Base-by-base conservation (phyloP, 1,139 yeast species). In the Kazachstania sp. region DNA sequence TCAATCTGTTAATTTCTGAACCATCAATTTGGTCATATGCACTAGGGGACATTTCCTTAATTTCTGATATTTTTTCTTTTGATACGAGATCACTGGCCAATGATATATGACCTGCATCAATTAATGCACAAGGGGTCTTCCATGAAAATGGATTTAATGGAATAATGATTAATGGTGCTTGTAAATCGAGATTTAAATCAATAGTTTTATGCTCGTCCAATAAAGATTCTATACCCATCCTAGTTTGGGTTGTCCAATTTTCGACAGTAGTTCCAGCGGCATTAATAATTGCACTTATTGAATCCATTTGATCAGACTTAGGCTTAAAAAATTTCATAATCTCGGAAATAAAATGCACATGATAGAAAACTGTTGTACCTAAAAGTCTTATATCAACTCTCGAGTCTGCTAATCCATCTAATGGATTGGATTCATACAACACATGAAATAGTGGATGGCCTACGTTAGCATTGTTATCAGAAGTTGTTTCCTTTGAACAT, bases 221-320 rank as follows among this genome's bases (percentile, higher is more conserved):
- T 0, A 96, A 95, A 57, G 94, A 88, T 63, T 90, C 95, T 34
- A 94, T 73, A 0, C 98, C 97, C 52, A 94, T 77, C 59, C 97
- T 73, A 0, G 98, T 92, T 63, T 88, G 96, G 29, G 83, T 74
- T 0, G 95, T 81, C 53, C 94, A 71, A 2, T 95, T 97, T 62
- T 88, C 96, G 49, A 94, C 85, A 0, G 97, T 88, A 0, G 92
- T 88, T 54, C 90, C 96, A 0, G 99, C 98, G 0, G 96, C 97
- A 64, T 81, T 85, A 80, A 94, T 80, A 29, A 94, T 79, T 5
- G 95, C 95, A 30, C 92, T 95, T 37, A 94, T 79, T 0, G 97
- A 88, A 59, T 88, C 95, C 50, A 83, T 71, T 58, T 90, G 95
- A 35, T 81, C 79, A 50, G 79, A 80, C 13, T 97, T 96, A 1